These are phyloP conservation scores for Clonostachys solani DNA, from an alignment of 2,329 filamentous ascomycete species.

Conservation along the genomic window DNA sequence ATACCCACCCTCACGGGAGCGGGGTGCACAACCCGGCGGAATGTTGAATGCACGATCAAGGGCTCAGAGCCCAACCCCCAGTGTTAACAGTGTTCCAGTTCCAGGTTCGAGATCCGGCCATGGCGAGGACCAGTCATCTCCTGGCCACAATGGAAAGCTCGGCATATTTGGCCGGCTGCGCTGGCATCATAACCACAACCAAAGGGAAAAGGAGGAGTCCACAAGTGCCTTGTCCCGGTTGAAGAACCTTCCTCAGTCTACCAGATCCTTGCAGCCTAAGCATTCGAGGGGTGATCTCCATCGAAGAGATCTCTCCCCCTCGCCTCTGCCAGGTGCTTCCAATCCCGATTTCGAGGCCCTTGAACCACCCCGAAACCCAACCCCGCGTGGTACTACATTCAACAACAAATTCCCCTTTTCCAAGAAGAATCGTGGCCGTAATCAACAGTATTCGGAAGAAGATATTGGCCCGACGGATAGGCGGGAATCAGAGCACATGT, in stretches of 20 bases:
- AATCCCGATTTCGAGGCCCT: constrained; percentile 23
- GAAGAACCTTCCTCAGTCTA: constrained; percentile 45
- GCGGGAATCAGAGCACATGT: constrained; percentile 53
- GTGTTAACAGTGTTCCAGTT: constrained; percentile 54
- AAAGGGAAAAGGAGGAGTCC: constrained; percentile 44
- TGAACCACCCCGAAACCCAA: constrained; percentile 5
- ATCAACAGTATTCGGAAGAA: constrained; percentile 51
- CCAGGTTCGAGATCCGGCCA: constrained; percentile 44
- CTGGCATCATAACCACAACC: constrained; percentile 34
- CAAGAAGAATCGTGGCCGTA: constrained; percentile 47
- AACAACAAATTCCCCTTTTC: constrained; percentile 61
- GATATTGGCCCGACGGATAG: constrained; percentile 57
- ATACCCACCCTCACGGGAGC: constrained; percentile 45
- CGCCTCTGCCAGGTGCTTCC: constrained; percentile 20
- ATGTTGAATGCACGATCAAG: constrained; percentile 49
- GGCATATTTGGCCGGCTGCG: constrained; percentile 46
- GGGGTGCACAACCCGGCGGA: constrained; percentile 34
- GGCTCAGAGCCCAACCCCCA: constrained; percentile 79
- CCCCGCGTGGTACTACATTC: constrained; percentile 44
- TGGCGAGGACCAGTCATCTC: constrained; percentile 54
- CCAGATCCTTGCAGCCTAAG: constrained; percentile 46
- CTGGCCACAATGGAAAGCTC: constrained; percentile 47
- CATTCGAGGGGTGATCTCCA: constrained; percentile 42
- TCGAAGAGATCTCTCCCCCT: constrained; percentile 30
- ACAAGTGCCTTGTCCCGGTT: constrained; percentile 24